These are phyloP conservation scores for Prunella vulgaris DNA, from an alignment of 257 asterid species.

Conservation along the genomic window DNA sequence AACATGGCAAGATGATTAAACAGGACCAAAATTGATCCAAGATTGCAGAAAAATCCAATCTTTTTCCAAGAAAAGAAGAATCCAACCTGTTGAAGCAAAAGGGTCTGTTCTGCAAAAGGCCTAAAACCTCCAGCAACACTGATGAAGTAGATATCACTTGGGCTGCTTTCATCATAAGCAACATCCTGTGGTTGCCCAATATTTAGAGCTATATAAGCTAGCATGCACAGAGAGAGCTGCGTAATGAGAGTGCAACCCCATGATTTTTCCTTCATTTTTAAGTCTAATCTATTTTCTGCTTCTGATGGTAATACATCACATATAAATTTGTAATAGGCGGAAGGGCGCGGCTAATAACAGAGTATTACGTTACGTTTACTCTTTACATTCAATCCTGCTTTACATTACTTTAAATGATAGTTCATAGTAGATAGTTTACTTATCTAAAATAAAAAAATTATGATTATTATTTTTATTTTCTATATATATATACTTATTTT, in stretches of 20 bases:
- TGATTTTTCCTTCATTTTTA: constrained; percentile 38
- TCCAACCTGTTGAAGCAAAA: constrained; percentile 55
- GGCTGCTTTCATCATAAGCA: neutral
- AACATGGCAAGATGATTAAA: neutral
- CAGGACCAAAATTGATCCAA: neutral
- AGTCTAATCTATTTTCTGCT: neutral
- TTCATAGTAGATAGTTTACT: no score
- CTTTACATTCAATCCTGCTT: no score
- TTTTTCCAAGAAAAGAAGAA: neutral
- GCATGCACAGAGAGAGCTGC: constrained; percentile 50
- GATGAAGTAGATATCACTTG: constrained; percentile 35
- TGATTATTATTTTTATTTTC: no score
- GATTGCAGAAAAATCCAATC: neutral
- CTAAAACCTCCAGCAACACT: constrained; percentile 50
- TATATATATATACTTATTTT: no score
- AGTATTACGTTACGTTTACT: no score
- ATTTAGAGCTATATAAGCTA: constrained; percentile 40
- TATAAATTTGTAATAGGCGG: no score
- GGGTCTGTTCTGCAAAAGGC: constrained; percentile 39
- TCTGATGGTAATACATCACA: no score
- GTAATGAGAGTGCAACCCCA: constrained; percentile 56
- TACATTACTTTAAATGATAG: no score
- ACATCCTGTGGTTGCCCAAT: constrained; percentile 37
- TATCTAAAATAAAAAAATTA: no score
- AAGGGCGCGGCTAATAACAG: no score